Percentiles rank a stretch among this genome's conserved stretches.
These are phyloP conservation scores for Dothidotthia symphoricarpi DNA, from an alignment of 2,329 filamentous ascomycete genomes.

Conservation along the genomic window DNA sequence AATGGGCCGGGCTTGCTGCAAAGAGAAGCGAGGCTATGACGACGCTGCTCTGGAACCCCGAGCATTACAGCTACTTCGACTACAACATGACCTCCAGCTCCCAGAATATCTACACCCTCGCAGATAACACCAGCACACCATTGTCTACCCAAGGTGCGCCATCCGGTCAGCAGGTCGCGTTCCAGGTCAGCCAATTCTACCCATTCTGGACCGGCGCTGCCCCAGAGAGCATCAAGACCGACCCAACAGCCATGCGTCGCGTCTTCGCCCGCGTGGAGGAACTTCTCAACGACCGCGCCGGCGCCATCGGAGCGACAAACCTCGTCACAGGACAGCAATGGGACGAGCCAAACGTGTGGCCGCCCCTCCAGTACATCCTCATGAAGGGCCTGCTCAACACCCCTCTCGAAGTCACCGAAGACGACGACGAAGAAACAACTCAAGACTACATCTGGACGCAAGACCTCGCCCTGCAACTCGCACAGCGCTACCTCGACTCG, in stretches of 20 bases:
- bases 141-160: slow-evolving; percentile 49
- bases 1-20: slow-evolving; percentile 53
- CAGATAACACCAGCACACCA: slow-evolving; percentile 43
- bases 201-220: slow-evolving; percentile 70
- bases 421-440: slow-evolving; percentile 46
- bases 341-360: slow-evolving; percentile 71
- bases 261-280: slow-evolving; percentile 55
- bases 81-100: slow-evolving; percentile 62
- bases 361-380: slow-evolving; percentile 63
- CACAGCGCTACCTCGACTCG: slow-evolving; percentile 65
- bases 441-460: slow-evolving; percentile 54
- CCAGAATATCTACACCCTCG: slow-evolving; percentile 56
- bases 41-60: slow-evolving; percentile 63
- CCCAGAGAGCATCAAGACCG: slow-evolving; percentile 55
- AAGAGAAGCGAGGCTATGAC: slow-evolving; percentile 62
- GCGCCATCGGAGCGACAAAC: slow-evolving; percentile 64
- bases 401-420: slow-evolving; percentile 54
- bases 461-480: slow-evolving; percentile 57
- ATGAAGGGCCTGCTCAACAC: slow-evolving; percentile 63
- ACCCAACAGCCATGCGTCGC: slow-evolving; percentile 57
- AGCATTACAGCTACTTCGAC: slow-evolving; percentile 65
- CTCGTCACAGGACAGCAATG: slow-evolving; percentile 63
- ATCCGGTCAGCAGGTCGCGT: slow-evolving; percentile 56
- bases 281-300: slow-evolving; percentile 53
- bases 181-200: slow-evolving; percentile 61